Percentiles rank a stretch among this genome's conserved stretches.
Conservation (phyloP, 371 early-diverging fungal genomes). For the Thermomucor indicae-seudaticae region DNA sequence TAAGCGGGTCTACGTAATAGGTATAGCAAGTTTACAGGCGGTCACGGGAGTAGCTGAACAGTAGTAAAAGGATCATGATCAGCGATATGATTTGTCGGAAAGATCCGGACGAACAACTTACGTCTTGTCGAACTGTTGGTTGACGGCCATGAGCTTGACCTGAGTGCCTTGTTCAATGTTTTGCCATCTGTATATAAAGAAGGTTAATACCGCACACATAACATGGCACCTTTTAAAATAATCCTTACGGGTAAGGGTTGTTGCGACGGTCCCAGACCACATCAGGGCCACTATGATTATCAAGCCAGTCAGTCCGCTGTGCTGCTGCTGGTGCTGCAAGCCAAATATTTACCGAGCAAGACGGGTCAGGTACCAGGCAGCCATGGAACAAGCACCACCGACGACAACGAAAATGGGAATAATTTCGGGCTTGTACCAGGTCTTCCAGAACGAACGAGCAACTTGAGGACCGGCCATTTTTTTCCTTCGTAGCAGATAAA, state of each 20-base stretch:
- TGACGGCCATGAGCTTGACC: constrained; percentile 50
- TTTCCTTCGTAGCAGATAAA: constrained; percentile 7
- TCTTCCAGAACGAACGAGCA: constrained; percentile 47
- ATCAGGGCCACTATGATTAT: constrained; percentile 37
- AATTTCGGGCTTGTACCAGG: constrained; percentile 54
- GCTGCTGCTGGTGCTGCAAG: not conserved
- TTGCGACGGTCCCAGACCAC: constrained; percentile 50
- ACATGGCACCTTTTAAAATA: not conserved
- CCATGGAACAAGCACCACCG: constrained; percentile 47
- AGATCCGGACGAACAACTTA: constrained; percentile 15
- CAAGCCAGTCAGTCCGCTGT: constrained; percentile 1
- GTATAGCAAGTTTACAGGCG: constrained; percentile 19
- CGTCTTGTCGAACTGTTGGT: constrained; percentile 50
- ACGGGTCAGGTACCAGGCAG: constrained; percentile 45
- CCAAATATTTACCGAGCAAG: constrained; percentile 27
- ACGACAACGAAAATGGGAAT: constrained; percentile 44
- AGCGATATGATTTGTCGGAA: not conserved
- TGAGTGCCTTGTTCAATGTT: constrained; percentile 51
- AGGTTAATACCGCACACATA: not conserved
- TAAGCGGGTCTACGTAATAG: too few relatives aligned
- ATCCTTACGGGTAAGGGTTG: constrained; percentile 48
- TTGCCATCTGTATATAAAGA: constrained; percentile 27
- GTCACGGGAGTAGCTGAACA: constrained; percentile 23
- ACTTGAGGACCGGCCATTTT: constrained; percentile 42
- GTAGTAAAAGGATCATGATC: not conserved